Base-by-base conservation (phyloP, 2,329 filamentous ascomycete genomes). In the Colletotrichum somersetense region DNA sequence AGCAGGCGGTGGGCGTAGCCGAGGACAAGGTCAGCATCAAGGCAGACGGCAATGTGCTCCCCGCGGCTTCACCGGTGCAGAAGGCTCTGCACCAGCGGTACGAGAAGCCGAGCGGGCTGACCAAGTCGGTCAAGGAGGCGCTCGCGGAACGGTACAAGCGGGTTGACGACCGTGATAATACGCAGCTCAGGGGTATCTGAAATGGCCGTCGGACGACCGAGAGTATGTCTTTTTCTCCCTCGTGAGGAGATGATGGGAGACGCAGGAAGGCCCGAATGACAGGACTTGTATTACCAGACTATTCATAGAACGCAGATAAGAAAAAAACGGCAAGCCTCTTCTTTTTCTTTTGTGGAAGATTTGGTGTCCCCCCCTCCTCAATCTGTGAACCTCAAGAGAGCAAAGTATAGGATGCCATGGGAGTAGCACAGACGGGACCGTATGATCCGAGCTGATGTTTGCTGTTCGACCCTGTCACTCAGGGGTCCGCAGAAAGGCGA, bases 91-190 rank as follows among this genome's bases (percentile, higher is more conserved):
- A 84, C 67, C 82, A 89, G 80, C 82, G 89, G 62, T 91, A 85
- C 74, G 81, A 86, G 78, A 84, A 82, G 74, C 76, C 81, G 53
- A 77, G 78, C 18, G 78, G 77, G 66, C 77, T 84, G 74, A 81
- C 84, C 72, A 86, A 86, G 80, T 86, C 83, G 57, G 85, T 87
- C 26, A 83, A 88, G 73, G 85, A 90, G 77, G 82, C 85, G 53
- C 79, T 91, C 64, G 83, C 81, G 61, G 87, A 90, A 77, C 82
- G 89, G 75, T 91, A 91, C 76, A 83, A 78, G 75, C 85, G 85
- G 0, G 79, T 87, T 71, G 83, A 84, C 53, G 75, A 84, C 77
- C 81, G 83, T 75, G 83, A 87, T 73, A 83, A 85, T 71, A 81
- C 83, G 38, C 79, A 82, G 67, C 78, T 87, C 71, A 78, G 85